Conservation (phyloP, 2,329 filamentous ascomycete genomes). For the Huntiella moniliformis region DNA sequence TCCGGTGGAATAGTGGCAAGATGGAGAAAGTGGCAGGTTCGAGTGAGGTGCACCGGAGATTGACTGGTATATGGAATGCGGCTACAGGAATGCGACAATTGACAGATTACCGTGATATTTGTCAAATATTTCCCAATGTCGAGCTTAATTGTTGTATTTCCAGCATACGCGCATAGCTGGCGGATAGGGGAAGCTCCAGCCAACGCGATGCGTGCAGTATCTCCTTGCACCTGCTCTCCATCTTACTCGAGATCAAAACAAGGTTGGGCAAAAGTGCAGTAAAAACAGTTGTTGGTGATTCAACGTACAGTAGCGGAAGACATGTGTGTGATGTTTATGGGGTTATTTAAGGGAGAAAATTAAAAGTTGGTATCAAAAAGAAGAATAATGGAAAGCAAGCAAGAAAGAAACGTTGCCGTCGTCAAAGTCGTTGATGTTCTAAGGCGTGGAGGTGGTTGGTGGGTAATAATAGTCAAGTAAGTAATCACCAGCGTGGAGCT, state of each 20-base stretch:
- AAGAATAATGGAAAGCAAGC: slow-evolving; percentile 5
- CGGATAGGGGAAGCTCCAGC: slow-evolving; percentile 3
- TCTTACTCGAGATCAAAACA: no score
- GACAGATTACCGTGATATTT: no score
- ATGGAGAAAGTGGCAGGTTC: no score
- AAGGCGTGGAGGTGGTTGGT: no score
- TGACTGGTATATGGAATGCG: no score
- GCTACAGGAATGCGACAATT: no score
- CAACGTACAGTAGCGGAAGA: slow-evolving; percentile 20
- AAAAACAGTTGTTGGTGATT: slow-evolving; percentile 2
- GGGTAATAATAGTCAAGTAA: not conserved
- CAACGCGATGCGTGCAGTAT: no score
- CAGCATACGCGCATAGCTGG: not conserved
- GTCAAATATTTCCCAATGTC: no score
- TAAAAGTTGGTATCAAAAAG: slow-evolving; percentile 5
- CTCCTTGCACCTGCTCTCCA: no score
- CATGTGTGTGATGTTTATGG: slow-evolving; percentile 15
- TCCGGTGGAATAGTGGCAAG: no score
- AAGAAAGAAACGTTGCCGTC: slow-evolving; percentile 9
- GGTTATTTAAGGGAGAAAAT: slow-evolving; percentile 8
- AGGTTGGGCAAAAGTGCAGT: not conserved
- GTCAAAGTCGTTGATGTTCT: slow-evolving; percentile 9
- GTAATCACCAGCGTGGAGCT: slow-evolving; percentile 12
- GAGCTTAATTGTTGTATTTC: no score
- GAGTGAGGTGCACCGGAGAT: no score